Conservation (phyloP, 106 monocot genomes). For the Apostasia ramifera region DNA sequence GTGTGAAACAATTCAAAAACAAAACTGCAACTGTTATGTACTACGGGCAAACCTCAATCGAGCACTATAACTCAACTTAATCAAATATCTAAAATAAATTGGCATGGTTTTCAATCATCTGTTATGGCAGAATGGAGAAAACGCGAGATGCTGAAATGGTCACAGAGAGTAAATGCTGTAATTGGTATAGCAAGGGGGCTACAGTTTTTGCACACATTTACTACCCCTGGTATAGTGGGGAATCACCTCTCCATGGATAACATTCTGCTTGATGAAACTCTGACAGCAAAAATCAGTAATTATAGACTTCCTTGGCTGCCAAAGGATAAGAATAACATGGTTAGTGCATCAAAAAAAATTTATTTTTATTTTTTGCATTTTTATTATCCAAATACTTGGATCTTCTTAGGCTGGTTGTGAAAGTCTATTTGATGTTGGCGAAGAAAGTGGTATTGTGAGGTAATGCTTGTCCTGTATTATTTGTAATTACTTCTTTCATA, state of each 20-base stretch:
- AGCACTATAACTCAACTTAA: too few species aligned
- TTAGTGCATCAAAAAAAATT: constrained; percentile 5
- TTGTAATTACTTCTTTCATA: too few species aligned
- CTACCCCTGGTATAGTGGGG: constrained; percentile 47
- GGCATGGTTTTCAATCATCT: too few species aligned
- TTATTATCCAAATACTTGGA: background rate
- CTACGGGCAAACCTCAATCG: too few species aligned
- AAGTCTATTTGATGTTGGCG: constrained; percentile 32
- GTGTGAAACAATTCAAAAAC: too few species aligned
- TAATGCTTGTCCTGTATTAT: constrained; percentile 7
- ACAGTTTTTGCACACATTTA: constrained; percentile 69
- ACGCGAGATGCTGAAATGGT: constrained; percentile 85
- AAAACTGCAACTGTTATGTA: too few species aligned
- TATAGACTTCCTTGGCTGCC: constrained; percentile 61
- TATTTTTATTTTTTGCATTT: background rate
- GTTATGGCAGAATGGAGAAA: constrained; percentile 60
- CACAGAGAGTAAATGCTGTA: constrained; percentile 63
- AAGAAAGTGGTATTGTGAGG: constrained; percentile 36
- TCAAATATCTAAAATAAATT: too few species aligned
- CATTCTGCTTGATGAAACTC: constrained; percentile 67
- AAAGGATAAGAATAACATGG: constrained; percentile 60
- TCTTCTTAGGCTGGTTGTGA: constrained; percentile 39
- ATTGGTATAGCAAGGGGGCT: constrained; percentile 78
- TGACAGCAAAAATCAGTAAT: constrained; percentile 71
- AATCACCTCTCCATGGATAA: constrained; percentile 66